Base-by-base conservation (phyloP, 176 grass and related monocot genomes). In the Bothriochloa decipiens region DNA sequence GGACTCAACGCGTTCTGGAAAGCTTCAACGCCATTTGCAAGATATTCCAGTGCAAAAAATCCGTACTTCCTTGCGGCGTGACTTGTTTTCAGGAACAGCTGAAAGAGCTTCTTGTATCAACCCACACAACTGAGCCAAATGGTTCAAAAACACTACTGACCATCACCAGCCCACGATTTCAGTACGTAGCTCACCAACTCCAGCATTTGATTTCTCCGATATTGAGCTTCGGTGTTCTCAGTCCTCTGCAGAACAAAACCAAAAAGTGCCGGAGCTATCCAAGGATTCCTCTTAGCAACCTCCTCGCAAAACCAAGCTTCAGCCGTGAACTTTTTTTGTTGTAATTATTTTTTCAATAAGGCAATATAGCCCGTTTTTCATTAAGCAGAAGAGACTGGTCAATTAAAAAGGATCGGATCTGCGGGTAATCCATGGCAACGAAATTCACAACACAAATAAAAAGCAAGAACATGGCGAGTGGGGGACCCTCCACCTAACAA, bases 241-340 rank as follows among this genome's bases (percentile, higher is more conserved):
- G 88, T 83, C 52, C 93, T 91, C 76, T 95, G 69, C 50, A 98
- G 36, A 62, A 93, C 84, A 84, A 94, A 90, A n/a, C 89, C 87
- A 28, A 94, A 90, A 36, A 95, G 77, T 16, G 82, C 81, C 4
- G 29, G 77, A 12, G 91, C 91, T 78, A 95, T 62, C 29, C 93
- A 98, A 28, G 85, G 70, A 76, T 92, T 82, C 86, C 93, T 95
- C 64, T 81, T 80, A 74, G 92, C 76, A 88, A 92, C 83, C 81
- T 98, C 93, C 89, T 95, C 52, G 95, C 75, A 83, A 98, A 98
- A 17, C 81, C 78, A 85, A 90, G 70, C 84, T 93, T 94, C 78
- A 95, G 53, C 39, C 89, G 85, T 25, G 91, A 98, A 72, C 90
- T 95, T 83, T 90, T 98, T 75, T 79, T 95, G 81, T 85, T 72